Conservation (phyloP, 108 stramenopile genomes). For the Skeletonema costatum region DNA sequence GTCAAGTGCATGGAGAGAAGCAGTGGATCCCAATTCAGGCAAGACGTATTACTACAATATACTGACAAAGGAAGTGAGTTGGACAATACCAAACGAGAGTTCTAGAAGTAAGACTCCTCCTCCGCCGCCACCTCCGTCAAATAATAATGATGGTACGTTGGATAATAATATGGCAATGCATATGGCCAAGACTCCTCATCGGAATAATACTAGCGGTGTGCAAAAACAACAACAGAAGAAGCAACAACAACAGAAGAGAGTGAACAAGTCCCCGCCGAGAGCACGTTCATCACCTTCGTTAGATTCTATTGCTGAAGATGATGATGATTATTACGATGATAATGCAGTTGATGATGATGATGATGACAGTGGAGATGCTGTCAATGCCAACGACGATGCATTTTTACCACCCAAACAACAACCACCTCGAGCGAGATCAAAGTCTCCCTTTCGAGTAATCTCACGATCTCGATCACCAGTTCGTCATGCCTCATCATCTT, state of each 20-base stretch:
- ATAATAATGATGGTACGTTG: not conserved
- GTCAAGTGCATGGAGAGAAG: constrained; percentile 45
- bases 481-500: not conserved
- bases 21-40: constrained; percentile 46
- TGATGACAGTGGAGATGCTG: not conserved
- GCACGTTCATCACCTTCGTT: not conserved
- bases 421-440: not conserved
- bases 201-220: not conserved
- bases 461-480: not conserved
- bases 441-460: not conserved
- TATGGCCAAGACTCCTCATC: too few relatives aligned
- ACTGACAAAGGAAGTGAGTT: constrained; percentile 34
- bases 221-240: not conserved
- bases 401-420: not conserved
- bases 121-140: not conserved
- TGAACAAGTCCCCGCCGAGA: not conserved
- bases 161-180: too few relatives aligned
- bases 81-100: constrained; percentile 48
- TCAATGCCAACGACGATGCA: not conserved
- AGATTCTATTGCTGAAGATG: not conserved
- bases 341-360: not conserved
- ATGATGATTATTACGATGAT: not conserved
- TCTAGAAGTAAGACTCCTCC: not conserved
- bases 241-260: not conserved
- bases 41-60: constrained; percentile 51